phyloP scores from a whole-genome alignment of 805 yeast species.

The Lipomyces mesembrius region DNA sequence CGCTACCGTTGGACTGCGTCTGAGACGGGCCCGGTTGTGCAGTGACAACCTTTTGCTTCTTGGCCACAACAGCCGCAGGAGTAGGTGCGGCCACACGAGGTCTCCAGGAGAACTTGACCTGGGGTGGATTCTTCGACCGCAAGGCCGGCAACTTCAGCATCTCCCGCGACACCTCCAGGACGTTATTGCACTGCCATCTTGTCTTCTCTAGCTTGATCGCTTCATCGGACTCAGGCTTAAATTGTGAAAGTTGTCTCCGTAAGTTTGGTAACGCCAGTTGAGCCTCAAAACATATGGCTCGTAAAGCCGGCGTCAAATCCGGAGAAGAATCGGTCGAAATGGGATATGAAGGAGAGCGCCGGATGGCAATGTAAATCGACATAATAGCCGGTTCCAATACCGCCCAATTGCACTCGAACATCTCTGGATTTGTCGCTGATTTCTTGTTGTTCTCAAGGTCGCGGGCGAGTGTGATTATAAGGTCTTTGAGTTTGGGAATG shows the following conservation, averaged over 20 bases:
- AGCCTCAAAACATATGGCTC: slow-evolving; percentile 22
- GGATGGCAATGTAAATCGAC: slow-evolving; percentile 26
- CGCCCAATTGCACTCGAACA: slow-evolving; percentile 24
- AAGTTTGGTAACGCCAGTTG: slow-evolving; percentile 16
- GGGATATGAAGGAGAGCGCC: slow-evolving; percentile 29
- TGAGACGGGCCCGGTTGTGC: slow-evolving; percentile 1
- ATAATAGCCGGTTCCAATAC: slow-evolving; percentile 27
- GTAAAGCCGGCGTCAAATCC: slow-evolving; percentile 33
- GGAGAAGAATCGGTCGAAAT: slow-evolving; percentile 30
- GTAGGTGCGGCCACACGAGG: slow-evolving; percentile 12
- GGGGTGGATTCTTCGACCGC: slow-evolving; percentile 29
- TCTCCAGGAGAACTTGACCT: slow-evolving; percentile 35
- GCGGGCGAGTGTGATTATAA: slow-evolving; percentile 8
- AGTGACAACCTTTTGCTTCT: neutral
- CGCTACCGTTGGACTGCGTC: slow-evolving; percentile 7
- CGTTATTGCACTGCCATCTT: slow-evolving; percentile 27
- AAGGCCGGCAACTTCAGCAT: slow-evolving; percentile 22
- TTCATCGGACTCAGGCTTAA: neutral
- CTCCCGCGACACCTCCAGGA: slow-evolving; percentile 25
- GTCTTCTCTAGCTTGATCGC: slow-evolving; percentile 10
- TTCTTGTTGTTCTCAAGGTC: neutral
- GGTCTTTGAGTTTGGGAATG: slow-evolving; percentile 30
- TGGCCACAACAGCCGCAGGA: neutral
- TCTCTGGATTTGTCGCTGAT: neutral
- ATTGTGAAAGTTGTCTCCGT: slow-evolving; percentile 10